Evolutionary conservation across 768 basidiomycete genomes (phyloP).

Genomic region (Lactarius vividus): DNA sequence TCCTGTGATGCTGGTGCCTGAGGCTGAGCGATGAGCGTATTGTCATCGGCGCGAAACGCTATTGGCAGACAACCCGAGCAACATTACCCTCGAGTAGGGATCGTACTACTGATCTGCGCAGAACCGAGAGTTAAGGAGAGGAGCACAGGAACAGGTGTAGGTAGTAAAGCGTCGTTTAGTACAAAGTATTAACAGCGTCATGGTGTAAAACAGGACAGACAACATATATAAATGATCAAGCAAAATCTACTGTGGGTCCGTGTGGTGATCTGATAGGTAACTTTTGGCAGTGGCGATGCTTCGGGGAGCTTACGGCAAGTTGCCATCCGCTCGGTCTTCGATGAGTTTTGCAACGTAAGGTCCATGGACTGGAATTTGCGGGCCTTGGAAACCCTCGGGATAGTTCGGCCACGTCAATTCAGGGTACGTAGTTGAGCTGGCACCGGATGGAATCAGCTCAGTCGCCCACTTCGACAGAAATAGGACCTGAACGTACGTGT

Average conservation of each 20-base stretch:
- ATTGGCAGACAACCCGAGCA: neutral
- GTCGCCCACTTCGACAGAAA: neutral
- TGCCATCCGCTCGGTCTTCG: slow-evolving; percentile 57
- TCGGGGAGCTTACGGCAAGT: slow-evolving; percentile 23
- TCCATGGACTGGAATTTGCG: slow-evolving; percentile 71
- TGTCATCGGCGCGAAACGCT: neutral
- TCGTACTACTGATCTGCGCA: neutral
- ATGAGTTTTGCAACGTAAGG: slow-evolving; percentile 64
- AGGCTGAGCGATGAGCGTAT: neutral
- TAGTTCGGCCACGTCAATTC: slow-evolving; percentile 59
- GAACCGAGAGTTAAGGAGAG: neutral
- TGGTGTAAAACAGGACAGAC: neutral
- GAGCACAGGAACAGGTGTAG: neutral
- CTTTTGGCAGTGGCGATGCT: neutral
- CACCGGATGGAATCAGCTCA: neutral
- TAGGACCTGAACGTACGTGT: slow-evolving; percentile 48
- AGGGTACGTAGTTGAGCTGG: slow-evolving; percentile 42
- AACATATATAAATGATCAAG: neutral
- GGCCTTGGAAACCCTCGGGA: slow-evolving; percentile 82
- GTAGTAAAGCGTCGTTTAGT: neutral
- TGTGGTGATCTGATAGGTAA: neutral
- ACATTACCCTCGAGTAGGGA: neutral
- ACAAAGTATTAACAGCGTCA: neutral
- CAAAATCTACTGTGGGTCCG: neutral
- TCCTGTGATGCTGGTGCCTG: too few species aligned